Conservation (phyloP, 2,329 filamentous ascomycete species). For the Phoma sp. region DNA sequence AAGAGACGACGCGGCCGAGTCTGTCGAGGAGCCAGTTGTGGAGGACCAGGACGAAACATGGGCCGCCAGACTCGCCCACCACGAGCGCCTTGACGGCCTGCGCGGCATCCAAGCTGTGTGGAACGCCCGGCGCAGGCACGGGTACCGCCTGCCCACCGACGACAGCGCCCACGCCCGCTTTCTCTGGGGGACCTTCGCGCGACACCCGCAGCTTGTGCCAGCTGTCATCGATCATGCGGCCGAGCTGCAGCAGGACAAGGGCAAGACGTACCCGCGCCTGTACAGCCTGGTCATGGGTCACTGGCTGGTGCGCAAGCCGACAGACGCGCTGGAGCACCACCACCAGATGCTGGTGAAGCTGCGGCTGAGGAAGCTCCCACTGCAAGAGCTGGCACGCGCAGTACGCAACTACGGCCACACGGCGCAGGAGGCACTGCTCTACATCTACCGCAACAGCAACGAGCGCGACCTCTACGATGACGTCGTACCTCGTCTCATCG, state of each 20-base stretch:
- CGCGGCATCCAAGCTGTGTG: conserved; percentile 55
- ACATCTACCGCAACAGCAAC: conserved; percentile 49
- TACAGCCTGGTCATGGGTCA: conserved; percentile 56
- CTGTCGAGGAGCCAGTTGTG: background rate
- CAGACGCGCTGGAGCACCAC: conserved; percentile 35
- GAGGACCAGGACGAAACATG: conserved; percentile 43
- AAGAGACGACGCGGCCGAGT: too few relatives aligned
- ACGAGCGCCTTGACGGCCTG: conserved; percentile 51
- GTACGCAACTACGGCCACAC: conserved; percentile 26
- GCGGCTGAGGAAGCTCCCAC: conserved; percentile 32
- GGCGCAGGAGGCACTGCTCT: conserved; percentile 31
- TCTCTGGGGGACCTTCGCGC: conserved; percentile 58
- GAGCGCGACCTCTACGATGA: conserved; percentile 53
- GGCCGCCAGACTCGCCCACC: conserved; percentile 51
- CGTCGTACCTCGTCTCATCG: conserved; percentile 47
- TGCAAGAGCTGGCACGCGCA: conserved; percentile 28
- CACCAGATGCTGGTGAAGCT: conserved; percentile 35
- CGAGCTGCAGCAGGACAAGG: conserved; percentile 50
- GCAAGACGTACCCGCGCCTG: conserved; percentile 45
- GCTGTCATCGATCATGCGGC: conserved; percentile 52
- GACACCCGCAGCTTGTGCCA: conserved; percentile 44
- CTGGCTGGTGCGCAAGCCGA: conserved; percentile 36
- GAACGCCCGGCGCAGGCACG: conserved; percentile 47
- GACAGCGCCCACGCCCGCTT: conserved; percentile 49
- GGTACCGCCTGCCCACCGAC: conserved; percentile 50